Evolutionary conservation across 805 yeast species (phyloP), one percentile per base, ranked within the genome.

Genomic region (Kodamaea lidongshanica): DNA sequence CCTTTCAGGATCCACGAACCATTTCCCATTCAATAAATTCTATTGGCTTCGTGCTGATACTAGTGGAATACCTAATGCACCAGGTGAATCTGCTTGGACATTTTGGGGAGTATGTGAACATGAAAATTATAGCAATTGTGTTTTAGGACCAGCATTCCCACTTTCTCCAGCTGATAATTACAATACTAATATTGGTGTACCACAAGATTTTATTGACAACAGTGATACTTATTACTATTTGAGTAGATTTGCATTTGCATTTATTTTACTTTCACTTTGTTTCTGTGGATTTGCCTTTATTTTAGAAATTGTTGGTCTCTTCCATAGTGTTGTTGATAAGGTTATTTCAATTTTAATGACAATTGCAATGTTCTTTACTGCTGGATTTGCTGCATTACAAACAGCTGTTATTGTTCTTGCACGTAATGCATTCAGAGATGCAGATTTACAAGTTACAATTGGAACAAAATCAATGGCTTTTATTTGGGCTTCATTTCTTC

Each of bases 31-130:
- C 46, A 70, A 72, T 46, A 58, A 67, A 36, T 81, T 85, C 56
- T 87, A 80, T 61, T 86, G 92, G 88, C 50, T 88, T 23, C 65
- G 75, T 48, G 94, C 86, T 16, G 79, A 77, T 46, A 86, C 95
- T 28, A 49, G 71, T 4, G 58, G 52, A 23, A 72, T 79, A 35
- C 33, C 66, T 41, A 52, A 63, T 25, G 79, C 81, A 6, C 59
- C 68, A 16, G 53, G 52, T 20, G 50, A 56, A 10, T 64, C 85
- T 3, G 75, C 88, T 45, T 88, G 96, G 96, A 81, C 88, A 7
- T 73, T 74, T 56, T 88, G 89, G 71, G 77, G 79, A 39, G 65
- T 79, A 26, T 77, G 85, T 54, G 66, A 70, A 39, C 71, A 72
- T 33, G 39, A 50, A 24, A 66, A 75, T 54, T 86, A 86, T 59